phyloP scores from a whole-genome alignment of 306 rosid genomes.

The Abrus pulchellus region DNA sequence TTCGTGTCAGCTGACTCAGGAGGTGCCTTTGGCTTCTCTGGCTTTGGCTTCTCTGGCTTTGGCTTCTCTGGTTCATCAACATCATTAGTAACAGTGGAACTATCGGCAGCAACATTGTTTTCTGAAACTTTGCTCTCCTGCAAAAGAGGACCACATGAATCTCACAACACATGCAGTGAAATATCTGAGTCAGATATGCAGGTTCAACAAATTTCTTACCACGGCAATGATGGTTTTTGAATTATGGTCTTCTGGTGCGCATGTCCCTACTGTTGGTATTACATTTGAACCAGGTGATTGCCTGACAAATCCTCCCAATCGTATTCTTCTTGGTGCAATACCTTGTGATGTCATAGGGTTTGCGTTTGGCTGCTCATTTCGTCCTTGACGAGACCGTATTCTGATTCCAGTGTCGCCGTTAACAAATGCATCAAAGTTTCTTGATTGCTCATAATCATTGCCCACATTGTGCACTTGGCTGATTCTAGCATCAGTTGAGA shows the following conservation, averaged over 20 bases:
- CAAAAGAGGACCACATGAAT: conserved; percentile 40
- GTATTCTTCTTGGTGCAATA: conserved; percentile 73
- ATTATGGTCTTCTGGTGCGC: conserved; percentile 50
- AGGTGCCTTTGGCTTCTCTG: conserved; percentile 5
- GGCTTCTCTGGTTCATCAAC: conserved; percentile 41
- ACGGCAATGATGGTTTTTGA: conserved; percentile 47
- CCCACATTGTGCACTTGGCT: conserved; percentile 41
- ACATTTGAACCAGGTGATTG: conserved; percentile 37
- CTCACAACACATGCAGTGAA: conserved; percentile 42
- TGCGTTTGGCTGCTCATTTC: conserved; percentile 38
- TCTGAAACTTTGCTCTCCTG: conserved; percentile 62
- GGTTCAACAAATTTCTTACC: conserved; percentile 56
- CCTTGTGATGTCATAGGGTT: conserved; percentile 38
- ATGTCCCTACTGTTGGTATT: conserved; percentile 6
- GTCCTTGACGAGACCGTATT: conserved; percentile 53
- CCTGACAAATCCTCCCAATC: conserved; percentile 47
- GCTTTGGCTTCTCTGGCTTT: not conserved
- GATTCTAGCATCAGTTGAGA: conserved; percentile 41
- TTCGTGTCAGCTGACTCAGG: not conserved
- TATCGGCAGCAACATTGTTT: conserved; percentile 42
- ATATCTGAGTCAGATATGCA: conserved; percentile 13
- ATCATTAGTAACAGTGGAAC: not conserved
- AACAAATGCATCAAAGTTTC: conserved; percentile 41
- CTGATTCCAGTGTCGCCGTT: conserved; percentile 55
- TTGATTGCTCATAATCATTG: conserved; percentile 46